Evolutionary conservation across 2,329 filamentous ascomycete species (phyloP), one percentile per base, ranked within the genome.

Genomic region (Ceratocystis alfenasii): DNA sequence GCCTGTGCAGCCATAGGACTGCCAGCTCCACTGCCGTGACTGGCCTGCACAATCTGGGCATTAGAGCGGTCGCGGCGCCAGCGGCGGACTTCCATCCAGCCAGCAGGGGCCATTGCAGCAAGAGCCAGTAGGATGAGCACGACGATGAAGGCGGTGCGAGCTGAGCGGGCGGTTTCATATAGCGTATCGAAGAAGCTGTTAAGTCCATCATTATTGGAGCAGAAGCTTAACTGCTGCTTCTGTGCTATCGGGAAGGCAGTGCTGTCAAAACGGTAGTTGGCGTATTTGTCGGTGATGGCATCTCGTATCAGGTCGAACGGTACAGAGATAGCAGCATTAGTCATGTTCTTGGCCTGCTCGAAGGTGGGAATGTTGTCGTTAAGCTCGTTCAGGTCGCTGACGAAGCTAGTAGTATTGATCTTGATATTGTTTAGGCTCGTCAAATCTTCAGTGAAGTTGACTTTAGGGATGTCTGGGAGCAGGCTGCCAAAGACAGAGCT

Each of bases 201-300:
- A 75, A 99, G 88, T 41, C 83, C 85, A 69, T 89, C 82, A 76
- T 94, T 90, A 73, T 90, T 85, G 53, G 90, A 90, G 78, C 94
- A 99, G 77, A 99, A 97, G 0, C 82, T 87, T 64, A 99, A 79
- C 46, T 85, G 78, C 74, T 95, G 82, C 77, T 95, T 96, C 70
- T 87, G 78, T 1, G 94, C 91, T 2, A 96, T 81, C 0, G 92
- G 90, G 71, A 99, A 93, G 8, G 87, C 76, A 12, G 83, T 83
- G 17, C 85, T 81, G 73, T 96, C 85, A 73, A 97, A 95, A 41
- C 79, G 81, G 79, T 91, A 97, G 68, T 78, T 81, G 62, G 84
- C 82, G 71, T 94, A 82, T 44, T 81, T 85, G 15, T 85, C 77
- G 69, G 90, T 87, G 71, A 99, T 82, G 60, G 88, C 78, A 68